Percentiles rank a stretch among this genome's conserved stretches.
Evolutionary conservation across 768 basidiomycete species (phyloP).

Genomic region (Lactarius hengduanensis): DNA sequence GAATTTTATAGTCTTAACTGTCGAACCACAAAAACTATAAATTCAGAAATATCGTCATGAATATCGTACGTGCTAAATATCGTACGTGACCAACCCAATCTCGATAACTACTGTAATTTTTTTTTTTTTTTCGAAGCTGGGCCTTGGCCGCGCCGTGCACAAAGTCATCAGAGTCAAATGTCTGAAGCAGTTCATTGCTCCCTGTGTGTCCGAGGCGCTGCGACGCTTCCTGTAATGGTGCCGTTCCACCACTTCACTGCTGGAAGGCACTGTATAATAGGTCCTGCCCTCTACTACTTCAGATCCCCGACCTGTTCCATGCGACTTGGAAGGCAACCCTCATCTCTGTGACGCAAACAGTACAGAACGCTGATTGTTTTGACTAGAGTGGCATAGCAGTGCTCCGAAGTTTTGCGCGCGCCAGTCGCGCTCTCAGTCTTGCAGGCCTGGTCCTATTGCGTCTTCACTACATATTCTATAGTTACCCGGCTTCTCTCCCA

Average conservation of each 20-base stretch:
- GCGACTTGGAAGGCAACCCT: neutral
- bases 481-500: neutral
- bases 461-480: neutral
- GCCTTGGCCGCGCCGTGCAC: too few species aligned
- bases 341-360: neutral
- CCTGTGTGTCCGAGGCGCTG: too few species aligned
- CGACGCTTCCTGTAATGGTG: too few species aligned
- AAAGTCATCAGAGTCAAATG: too few species aligned
- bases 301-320: neutral
- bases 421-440: neutral
- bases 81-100: too few species aligned
- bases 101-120: too few species aligned
- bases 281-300: neutral
- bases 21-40: conserved; percentile 4
- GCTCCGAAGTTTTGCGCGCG: neutral
- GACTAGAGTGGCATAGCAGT: neutral
- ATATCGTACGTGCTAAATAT: too few species aligned
- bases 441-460: neutral
- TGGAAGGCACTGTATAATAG: too few species aligned
- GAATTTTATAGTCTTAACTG: neutral
- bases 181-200: too few species aligned
- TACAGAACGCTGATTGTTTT: neutral
- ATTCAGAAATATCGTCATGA: too few species aligned
- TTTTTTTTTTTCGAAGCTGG: too few species aligned
- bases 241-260: too few species aligned